Conservation (phyloP, 2,329 filamentous ascomycete species). For the Trichoderma oligosporum region DNA sequence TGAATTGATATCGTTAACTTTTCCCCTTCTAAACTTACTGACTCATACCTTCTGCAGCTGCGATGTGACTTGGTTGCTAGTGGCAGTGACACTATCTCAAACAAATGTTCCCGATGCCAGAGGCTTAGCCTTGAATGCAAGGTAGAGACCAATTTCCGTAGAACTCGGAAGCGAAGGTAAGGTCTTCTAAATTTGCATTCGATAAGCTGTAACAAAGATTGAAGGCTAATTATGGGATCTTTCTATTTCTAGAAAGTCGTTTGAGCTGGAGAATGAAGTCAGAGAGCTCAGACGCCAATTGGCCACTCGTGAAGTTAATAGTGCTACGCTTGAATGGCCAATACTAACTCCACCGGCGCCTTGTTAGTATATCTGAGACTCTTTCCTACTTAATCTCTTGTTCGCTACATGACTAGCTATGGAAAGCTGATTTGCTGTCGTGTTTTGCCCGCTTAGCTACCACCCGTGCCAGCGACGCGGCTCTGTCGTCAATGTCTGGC, state of each 20-base stretch:
- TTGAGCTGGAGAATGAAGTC: constrained; percentile 11
- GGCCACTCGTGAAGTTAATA: background rate
- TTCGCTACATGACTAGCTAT: background rate
- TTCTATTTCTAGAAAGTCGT: background rate
- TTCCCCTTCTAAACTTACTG: no score
- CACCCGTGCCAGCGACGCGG: background rate
- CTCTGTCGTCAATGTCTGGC: background rate
- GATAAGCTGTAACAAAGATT: no score
- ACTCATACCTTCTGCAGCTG: background rate
- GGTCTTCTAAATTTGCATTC: accelerated
- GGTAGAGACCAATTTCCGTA: constrained; percentile 8
- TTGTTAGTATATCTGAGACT: background rate
- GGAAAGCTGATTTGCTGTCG: background rate
- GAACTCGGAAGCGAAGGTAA: constrained; percentile 7
- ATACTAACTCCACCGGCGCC: background rate
- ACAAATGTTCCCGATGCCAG: constrained; percentile 2
- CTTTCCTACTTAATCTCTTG: background rate
- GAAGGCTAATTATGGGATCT: background rate
- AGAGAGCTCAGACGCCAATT: constrained; percentile 6
- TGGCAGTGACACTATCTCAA: background rate
- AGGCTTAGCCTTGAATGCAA: constrained; percentile 5
- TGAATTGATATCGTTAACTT: no score
- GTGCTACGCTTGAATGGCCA: constrained; percentile 3
- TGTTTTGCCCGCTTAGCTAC: background rate
- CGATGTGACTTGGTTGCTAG: constrained; percentile 5